A percentile compares a stretch with the other conserved stretches of the same genome.
Conservation (phyloP, 257 asterid genomes). For the Handroanthus guayacan region DNA sequence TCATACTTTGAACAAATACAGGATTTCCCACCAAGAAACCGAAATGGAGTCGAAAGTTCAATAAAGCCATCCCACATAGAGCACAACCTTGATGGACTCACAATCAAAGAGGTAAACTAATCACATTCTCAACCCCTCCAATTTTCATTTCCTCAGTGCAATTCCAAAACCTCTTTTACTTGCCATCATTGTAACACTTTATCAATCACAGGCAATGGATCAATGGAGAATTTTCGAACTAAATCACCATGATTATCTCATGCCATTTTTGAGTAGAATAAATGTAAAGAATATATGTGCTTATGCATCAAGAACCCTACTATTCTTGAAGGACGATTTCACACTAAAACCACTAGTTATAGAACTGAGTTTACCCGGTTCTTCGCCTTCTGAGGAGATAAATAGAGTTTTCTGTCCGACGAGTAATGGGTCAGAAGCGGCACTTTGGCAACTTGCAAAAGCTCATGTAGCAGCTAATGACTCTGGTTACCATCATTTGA, state of each 20-base stretch:
- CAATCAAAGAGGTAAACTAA: conserved; percentile 45
- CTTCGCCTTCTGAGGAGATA: conserved; percentile 35
- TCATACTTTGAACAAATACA: conserved; percentile 22
- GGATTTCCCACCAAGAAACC: conserved; percentile 55
- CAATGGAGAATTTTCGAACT: conserved; percentile 57
- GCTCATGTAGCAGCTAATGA: conserved; percentile 61
- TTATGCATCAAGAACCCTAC: conserved; percentile 59
- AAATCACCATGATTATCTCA: conserved; percentile 62
- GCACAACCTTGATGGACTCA: conserved; percentile 51
- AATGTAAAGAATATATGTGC: conserved; percentile 42
- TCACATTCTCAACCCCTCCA: too few species aligned
- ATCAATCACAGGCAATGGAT: conserved; percentile 49
- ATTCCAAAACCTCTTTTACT: too few species aligned
- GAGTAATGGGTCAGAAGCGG: conserved; percentile 50
- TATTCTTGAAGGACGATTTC: conserved; percentile 53
- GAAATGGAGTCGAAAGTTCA: conserved; percentile 46
- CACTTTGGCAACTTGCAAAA: conserved; percentile 67
- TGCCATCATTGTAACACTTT: too few species aligned
- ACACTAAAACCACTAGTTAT: conserved; percentile 60
- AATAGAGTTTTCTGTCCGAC: conserved; percentile 53
- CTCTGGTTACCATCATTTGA: conserved; percentile 53
- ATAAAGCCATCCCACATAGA: conserved; percentile 50
- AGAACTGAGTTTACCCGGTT: conserved; percentile 53
- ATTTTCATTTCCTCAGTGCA: too few species aligned
- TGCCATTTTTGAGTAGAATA: conserved; percentile 49